Base-by-base conservation (phyloP, 2,329 filamentous ascomycete species). In the Paradendryphiella salina region DNA sequence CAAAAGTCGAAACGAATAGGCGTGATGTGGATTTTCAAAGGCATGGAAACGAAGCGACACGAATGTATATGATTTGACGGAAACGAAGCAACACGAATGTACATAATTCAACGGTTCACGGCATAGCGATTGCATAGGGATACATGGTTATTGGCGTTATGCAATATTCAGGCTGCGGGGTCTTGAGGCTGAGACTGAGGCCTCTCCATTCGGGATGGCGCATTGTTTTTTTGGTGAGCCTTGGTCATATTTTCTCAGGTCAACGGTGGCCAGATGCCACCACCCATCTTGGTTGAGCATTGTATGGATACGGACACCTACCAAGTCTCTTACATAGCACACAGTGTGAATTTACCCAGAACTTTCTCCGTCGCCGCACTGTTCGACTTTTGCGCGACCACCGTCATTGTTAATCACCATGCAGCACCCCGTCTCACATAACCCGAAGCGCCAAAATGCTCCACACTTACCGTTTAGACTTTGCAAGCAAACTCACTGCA, bases 31-130 rank as follows among this genome's bases (percentile, higher is more conserved):
- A 15, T 10, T 14, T 20, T 13, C 17, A 36, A 8, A 10, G 17
- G 23, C 20, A 42, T 42, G 39, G 45, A 23, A 32, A 33, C 14
- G 33, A 28, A 13, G 28, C 20, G 17, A 29, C 18, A 23, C 18
- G 38, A 33, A 28, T 52, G 44, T 43, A 48, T n/a, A 52, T 42
- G 44, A 52, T 38, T 38, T 26, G n/a, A 42, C 38, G 39, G 45
- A 23, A 32, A 33, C 14, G 33, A 28, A 13, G 28, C 20, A n/a
- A 29, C 18, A 23, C 18, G 38, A 33, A 28, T 52, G 44, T 43
- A 48, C n/a, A 52, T 42, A 38, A 52, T 38, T 38, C n/a, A 37
- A 48, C 14, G 38, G 15, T 17, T 38, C 37, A n/a, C 28, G 29
- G 37, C 11, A 39, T 10, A 39, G 38, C 29, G 29, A 40, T 33